Conservation (phyloP, 2,329 filamentous ascomycete species). For the Beauveria rudraprayagi region DNA sequence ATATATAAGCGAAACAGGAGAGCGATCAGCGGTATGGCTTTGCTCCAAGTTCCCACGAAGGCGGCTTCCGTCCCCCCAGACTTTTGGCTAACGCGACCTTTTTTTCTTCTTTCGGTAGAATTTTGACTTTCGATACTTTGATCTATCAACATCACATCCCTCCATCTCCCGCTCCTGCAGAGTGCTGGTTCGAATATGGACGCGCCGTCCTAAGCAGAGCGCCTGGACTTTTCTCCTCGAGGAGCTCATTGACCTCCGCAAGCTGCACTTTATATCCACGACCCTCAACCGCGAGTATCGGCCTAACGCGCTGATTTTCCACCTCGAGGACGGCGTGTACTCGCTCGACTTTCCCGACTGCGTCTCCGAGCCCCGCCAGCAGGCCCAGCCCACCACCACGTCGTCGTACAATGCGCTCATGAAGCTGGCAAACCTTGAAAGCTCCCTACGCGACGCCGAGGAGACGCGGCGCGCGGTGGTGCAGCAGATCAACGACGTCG, state of each 20-base stretch:
- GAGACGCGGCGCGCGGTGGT: slow-evolving; percentile 67
- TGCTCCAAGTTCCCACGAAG: too few relatives aligned
- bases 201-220: slow-evolving; percentile 41
- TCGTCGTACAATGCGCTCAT: slow-evolving; percentile 85
- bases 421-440: slow-evolving; percentile 79
- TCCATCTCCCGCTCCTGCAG: slow-evolving; percentile 56
- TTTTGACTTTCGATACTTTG: slow-evolving; percentile 81
- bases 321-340: slow-evolving; percentile 81
- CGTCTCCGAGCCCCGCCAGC: slow-evolving; percentile 33
- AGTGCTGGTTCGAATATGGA: slow-evolving; percentile 68
- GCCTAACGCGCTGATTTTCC: slow-evolving; percentile 74
- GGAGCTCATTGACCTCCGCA: slow-evolving; percentile 60
- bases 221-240: slow-evolving; percentile 61
- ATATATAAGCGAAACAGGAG: slow-evolving; percentile 80
- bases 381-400: slow-evolving; percentile 46
- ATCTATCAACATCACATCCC: slow-evolving; percentile 57
- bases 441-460: slow-evolving; percentile 83
- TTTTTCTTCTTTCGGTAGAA: slow-evolving; percentile 41
- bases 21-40: slow-evolving; percentile 56
- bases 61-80: too few relatives aligned
- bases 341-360: slow-evolving; percentile 59
- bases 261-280: slow-evolving; percentile 69
- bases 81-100: slow-evolving; percentile 9
- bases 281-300: slow-evolving; percentile 66
- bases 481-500: slow-evolving; percentile 63